Base-by-base conservation (phyloP, 306 rosid genomes). In the Elaeagnus macrophylla region DNA sequence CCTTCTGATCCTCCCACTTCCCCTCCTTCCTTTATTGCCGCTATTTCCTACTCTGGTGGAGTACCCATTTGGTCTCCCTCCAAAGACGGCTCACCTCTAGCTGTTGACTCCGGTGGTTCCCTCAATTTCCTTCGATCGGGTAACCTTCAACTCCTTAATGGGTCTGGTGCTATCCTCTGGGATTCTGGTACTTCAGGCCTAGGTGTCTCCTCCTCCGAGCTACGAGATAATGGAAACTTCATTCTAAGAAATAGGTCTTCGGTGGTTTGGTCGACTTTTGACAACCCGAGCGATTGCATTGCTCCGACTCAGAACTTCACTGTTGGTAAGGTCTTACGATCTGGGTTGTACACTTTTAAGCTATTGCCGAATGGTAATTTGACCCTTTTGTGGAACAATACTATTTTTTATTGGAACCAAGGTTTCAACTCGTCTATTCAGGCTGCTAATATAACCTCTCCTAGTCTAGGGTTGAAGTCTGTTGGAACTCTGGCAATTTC, bases 51-150 rank as follows among this genome's bases (percentile, higher is more conserved):
- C 53, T 87, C 83, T 46, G 80, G 75, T 12, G 32, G 32, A 25
- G 12, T 52, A 16, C 90, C 87, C 19, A 43, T 79, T 48, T 88
- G 96, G 96, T 75, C 94, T 8, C 82, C 82, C n/a, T 9, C 35
- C 15, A 80, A 75, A 3, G 70, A 62, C 13, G 20, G 20, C 19
- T 1, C 7, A 20, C 17, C 49, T 7, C 2, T 48, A 13, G 0
- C 76, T 10, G 88, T 88, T 0, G 94, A 88, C 70, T 65, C 85
- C 51, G 67, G 41, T 0, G 85, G 79, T 1, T 53, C 81, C 38
- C 55, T 88, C 54, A 75, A 48, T 6, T 84, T 88, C 65, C 74
- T 61, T 39, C 10, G 67, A 25, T 50, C 73, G 12, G 94, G 96
- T 14, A 10, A 43, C 49, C 96, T 88, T 39, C 80, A 66, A 20